These are phyloP conservation scores for Xylariales sp. DNA, from an alignment of 2,329 filamentous ascomycete species.

Conservation along the genomic window DNA sequence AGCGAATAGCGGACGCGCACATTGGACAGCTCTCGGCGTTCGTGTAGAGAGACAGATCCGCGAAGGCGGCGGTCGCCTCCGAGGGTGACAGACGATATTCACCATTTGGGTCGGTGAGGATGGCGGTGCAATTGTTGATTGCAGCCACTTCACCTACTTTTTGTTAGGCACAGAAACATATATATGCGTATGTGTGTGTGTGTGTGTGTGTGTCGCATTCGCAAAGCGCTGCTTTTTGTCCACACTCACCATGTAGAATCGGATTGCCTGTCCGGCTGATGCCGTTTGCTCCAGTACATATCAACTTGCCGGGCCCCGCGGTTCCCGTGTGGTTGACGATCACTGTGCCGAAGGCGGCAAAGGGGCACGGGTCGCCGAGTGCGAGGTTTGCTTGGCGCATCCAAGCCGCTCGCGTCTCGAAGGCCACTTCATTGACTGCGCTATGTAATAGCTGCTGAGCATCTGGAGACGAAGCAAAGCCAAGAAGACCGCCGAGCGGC, in stretches of 20 bases:
- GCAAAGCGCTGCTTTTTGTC: neutral
- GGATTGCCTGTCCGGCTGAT: constrained; percentile 42
- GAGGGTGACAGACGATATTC: constrained; percentile 35
- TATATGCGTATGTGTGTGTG: too few relatives aligned
- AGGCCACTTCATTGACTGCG: too few relatives aligned
- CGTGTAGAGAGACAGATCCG: constrained; percentile 47
- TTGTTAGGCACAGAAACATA: neutral
- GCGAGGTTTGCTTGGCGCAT: constrained; percentile 46
- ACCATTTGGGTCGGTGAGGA: constrained; percentile 41
- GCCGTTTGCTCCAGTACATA: constrained; percentile 47
- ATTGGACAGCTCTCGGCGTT: constrained; percentile 55
- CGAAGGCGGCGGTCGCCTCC: constrained; percentile 40
- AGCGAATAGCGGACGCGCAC: constrained; percentile 53
- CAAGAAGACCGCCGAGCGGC: too few relatives aligned
- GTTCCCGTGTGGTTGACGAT: constrained; percentile 50
- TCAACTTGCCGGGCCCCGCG: constrained; percentile 34
- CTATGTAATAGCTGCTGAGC: too few relatives aligned
- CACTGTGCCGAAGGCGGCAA: constrained; percentile 47
- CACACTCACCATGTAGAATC: constrained; percentile 40
- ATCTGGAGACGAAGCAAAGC: too few relatives aligned
- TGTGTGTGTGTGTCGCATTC: too few relatives aligned
- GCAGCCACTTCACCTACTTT: constrained; percentile 46
- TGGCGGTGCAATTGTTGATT: constrained; percentile 46
- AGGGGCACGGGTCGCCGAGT: constrained; percentile 46
- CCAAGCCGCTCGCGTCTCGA: constrained; percentile 45